A percentile compares a stretch with the other conserved stretches of the same genome.
These are phyloP conservation scores for Biscogniauxia marginata DNA, from an alignment of 2,329 filamentous ascomycete genomes.

Conservation along the genomic window DNA sequence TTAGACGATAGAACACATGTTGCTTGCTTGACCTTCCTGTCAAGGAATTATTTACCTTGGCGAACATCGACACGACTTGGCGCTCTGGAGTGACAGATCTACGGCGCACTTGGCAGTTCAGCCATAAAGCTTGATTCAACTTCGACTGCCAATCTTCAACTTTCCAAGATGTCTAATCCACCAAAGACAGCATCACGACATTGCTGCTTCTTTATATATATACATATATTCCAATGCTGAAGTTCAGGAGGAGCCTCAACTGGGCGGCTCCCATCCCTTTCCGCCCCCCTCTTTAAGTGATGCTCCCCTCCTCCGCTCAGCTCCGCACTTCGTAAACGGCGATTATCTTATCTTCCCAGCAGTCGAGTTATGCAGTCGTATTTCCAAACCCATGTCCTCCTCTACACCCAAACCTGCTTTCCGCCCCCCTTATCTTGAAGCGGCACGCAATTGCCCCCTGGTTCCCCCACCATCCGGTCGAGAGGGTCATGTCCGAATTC, in stretches of 20 bases:
- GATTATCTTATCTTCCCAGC: background rate
- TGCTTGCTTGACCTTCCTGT: background rate
- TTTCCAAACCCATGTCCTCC: background rate
- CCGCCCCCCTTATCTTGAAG: background rate
- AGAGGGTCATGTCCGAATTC: background rate
- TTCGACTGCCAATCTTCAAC: background rate
- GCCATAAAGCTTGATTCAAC: background rate
- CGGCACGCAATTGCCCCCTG: background rate
- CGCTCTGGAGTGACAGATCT: background rate
- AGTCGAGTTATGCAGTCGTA: background rate
- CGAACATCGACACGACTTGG: background rate
- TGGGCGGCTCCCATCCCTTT: background rate
- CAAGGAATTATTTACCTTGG: background rate
- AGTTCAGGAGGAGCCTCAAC: background rate
- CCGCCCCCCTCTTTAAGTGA: background rate
- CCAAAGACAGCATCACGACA: background rate
- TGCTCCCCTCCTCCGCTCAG: background rate
- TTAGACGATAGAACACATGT: background rate
- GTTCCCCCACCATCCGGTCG: background rate
- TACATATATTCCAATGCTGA: background rate
- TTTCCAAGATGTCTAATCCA: background rate
- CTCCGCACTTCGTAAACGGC: background rate
- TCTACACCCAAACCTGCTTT: background rate
- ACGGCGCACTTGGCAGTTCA: background rate
- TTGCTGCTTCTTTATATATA: background rate